Evolutionary conservation across 2,329 filamentous ascomycete species (phyloP).

Genomic region (Cladobotryum protrusum): DNA sequence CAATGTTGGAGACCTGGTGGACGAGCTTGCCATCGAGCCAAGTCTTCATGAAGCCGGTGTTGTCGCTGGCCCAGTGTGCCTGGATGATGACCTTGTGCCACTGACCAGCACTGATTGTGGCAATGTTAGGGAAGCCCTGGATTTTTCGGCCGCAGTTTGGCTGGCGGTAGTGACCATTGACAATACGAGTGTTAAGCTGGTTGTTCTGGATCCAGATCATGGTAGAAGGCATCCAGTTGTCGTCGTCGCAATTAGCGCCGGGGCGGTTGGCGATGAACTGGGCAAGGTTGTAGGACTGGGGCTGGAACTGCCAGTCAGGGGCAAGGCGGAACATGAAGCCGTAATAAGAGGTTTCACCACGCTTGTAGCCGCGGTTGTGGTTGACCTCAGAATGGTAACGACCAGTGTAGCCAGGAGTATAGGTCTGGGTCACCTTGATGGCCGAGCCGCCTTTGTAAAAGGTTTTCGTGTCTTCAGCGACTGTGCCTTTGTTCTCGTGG

Average conservation of each 20-base stretch:
- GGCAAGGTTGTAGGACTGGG: constrained; percentile 41
- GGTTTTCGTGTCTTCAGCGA: constrained; percentile 36
- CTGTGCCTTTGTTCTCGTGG: constrained; percentile 36
- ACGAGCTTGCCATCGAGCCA: constrained; percentile 43
- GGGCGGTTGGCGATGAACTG: constrained; percentile 47
- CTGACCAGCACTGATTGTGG: constrained; percentile 33
- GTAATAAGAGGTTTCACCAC: constrained; percentile 41
- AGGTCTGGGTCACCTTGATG: constrained; percentile 41
- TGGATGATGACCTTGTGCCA: constrained; percentile 44
- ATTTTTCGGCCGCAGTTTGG: constrained; percentile 20
- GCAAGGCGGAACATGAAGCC: constrained; percentile 46
- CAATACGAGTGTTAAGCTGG: constrained; percentile 36
- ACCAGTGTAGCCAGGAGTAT: constrained; percentile 34
- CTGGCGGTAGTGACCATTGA: constrained; percentile 21
- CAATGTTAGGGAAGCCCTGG: constrained; percentile 22
- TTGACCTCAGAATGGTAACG: constrained; percentile 45
- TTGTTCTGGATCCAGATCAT: constrained; percentile 42
- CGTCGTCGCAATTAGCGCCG: constrained; percentile 33
- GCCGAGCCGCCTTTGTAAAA: constrained; percentile 31
- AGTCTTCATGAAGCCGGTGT: constrained; percentile 38
- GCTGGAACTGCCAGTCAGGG: constrained; percentile 39
- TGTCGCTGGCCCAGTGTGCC: constrained; percentile 38
- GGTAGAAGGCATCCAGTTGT: constrained; percentile 42
- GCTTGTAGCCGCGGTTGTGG: constrained; percentile 37
- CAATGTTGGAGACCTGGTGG: constrained; percentile 30